These are phyloP conservation scores for Diaporthe caulivora DNA, from an alignment of 2,329 filamentous ascomycete genomes.

Conservation along the genomic window DNA sequence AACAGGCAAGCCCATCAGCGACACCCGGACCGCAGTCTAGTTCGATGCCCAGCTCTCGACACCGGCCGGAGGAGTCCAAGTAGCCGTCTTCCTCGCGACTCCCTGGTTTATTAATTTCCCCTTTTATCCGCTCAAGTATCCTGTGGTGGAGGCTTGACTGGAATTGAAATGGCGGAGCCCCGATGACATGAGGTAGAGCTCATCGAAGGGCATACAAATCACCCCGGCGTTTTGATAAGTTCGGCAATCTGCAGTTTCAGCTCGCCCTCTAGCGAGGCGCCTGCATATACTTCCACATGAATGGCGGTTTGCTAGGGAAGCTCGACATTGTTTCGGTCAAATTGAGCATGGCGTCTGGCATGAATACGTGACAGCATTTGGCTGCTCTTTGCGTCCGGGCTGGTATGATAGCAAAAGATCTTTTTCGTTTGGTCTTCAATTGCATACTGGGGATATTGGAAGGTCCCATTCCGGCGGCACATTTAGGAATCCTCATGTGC, in stretches of 20 bases:
- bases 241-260: no score
- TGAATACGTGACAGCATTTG: background rate
- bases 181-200: background rate
- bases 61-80: background rate
- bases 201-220: background rate
- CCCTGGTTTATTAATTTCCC: background rate
- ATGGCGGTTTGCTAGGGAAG: background rate
- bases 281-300: background rate
- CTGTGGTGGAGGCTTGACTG: background rate
- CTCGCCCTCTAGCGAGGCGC: background rate
- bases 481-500: no score
- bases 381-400: background rate
- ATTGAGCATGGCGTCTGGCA: conserved; percentile 10
- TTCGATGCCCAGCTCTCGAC: background rate
- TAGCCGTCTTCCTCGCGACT: background rate
- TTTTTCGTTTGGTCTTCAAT: background rate
- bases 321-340: background rate
- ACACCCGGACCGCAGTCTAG: background rate
- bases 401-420: background rate
- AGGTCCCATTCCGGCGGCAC: background rate
- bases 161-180: background rate
- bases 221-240: no score
- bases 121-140: no score
- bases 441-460: background rate
- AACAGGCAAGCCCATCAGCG: conserved; percentile 10